Percentiles rank a stretch among this genome's conserved stretches.
These are phyloP conservation scores for Pseudodiploospora longispora DNA, from an alignment of 2,329 filamentous ascomycete species.

Conservation along the genomic window DNA sequence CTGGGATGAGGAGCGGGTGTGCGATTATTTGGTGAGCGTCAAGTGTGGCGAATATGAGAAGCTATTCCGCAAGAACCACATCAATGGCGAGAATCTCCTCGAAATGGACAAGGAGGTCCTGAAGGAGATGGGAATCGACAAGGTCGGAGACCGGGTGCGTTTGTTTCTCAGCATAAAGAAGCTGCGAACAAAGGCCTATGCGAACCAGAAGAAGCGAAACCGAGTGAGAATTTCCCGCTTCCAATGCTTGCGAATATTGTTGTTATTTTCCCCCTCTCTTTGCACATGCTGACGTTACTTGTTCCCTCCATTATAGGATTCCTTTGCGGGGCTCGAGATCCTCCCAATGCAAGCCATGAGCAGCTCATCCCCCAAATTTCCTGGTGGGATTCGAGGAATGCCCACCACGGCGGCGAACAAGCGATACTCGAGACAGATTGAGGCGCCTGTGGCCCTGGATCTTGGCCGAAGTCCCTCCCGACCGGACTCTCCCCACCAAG, in stretches of 20 bases:
- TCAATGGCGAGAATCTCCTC: slow-evolving; percentile 92
- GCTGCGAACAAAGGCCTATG: slow-evolving; percentile 66
- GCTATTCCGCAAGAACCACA: slow-evolving; percentile 84
- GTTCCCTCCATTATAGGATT: slow-evolving; percentile 50
- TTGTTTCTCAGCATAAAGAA: slow-evolving; percentile 83
- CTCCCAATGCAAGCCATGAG: slow-evolving; percentile 34
- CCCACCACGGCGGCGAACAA: slow-evolving; percentile 38
- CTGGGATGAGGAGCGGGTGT: slow-evolving; percentile 89
- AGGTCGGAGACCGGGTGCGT: slow-evolving; percentile 90
- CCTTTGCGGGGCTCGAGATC: slow-evolving; percentile 70
- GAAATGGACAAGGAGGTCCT: slow-evolving; percentile 96
- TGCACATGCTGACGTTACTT: background rate
- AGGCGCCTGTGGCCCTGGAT: slow-evolving; percentile 17
- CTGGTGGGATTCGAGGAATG: slow-evolving; percentile 47
- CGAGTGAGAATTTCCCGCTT: slow-evolving; percentile 49
- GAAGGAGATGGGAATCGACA: slow-evolving; percentile 97
- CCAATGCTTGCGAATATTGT: background rate
- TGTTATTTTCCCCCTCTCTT: too few species aligned
- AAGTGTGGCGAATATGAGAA: slow-evolving; percentile 92
- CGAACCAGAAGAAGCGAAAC: slow-evolving; percentile 75
- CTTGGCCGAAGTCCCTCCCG: slow-evolving; percentile 34
- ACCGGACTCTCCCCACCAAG: slow-evolving; percentile 21
- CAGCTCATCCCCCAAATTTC: slow-evolving; percentile 40
- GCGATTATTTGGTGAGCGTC: slow-evolving; percentile 83
- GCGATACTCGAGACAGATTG: slow-evolving; percentile 56